phyloP scores from a whole-genome alignment of 345 rosid genomes.

The Lenwebbia sp. region DNA sequence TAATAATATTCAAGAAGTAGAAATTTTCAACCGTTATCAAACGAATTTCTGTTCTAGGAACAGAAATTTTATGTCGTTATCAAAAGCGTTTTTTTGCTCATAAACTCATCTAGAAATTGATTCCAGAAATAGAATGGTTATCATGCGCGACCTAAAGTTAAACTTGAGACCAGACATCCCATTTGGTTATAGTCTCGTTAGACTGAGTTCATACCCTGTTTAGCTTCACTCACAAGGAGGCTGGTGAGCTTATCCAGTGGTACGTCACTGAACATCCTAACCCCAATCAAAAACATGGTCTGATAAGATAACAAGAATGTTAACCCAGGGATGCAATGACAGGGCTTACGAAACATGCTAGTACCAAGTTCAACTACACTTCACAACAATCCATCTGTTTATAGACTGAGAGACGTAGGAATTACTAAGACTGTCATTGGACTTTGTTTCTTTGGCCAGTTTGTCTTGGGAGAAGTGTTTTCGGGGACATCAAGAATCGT shows the following conservation, averaged over 20 bases:
- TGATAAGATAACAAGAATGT: slow-evolving; percentile 97
- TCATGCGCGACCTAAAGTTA: too few species aligned
- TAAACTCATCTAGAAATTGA: too few species aligned
- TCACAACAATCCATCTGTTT: neutral
- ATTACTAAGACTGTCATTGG: neutral
- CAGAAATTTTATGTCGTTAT: too few species aligned
- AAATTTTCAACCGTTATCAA: too few species aligned
- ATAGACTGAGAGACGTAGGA: neutral
- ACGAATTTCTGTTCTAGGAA: too few species aligned
- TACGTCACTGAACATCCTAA: slow-evolving; percentile 98
- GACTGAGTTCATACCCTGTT: slow-evolving; percentile 71
- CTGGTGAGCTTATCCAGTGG: slow-evolving; percentile 95
- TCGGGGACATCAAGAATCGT: slow-evolving; percentile 98
- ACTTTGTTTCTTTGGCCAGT: slow-evolving; percentile 30
- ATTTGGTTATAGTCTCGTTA: slow-evolving; percentile 82
- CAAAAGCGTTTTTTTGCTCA: too few species aligned
- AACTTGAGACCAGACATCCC: slow-evolving; percentile 80
- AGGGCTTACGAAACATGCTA: slow-evolving; percentile 98
- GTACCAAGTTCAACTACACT: slow-evolving; percentile 15
- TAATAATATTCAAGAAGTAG: too few species aligned
- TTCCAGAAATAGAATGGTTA: too few species aligned
- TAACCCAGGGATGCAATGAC: slow-evolving; percentile 99
- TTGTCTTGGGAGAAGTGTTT: slow-evolving; percentile 94
- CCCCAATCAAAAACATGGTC: slow-evolving; percentile 97
- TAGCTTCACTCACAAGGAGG: slow-evolving; percentile 94